Evolutionary conservation across 1,284 basidiomycete species (phyloP).

Genomic region (Cutaneotrichosporon sp.): DNA sequence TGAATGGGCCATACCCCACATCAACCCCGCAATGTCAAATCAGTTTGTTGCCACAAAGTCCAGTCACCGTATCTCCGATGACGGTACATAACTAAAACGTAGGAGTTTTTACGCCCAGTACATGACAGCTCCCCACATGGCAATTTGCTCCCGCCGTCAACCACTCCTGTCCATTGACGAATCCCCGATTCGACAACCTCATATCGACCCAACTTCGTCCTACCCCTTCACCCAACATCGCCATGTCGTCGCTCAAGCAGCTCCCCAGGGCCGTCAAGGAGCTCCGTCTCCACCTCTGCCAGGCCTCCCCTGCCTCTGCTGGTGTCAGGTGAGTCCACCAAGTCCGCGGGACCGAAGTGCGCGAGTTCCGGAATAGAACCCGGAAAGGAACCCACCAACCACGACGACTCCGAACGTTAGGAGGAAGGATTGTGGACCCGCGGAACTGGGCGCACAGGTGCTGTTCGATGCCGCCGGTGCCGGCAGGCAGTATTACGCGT

Average conservation of each 20-base stretch:
- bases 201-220: background rate
- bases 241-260: conserved; percentile 57
- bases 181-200: background rate
- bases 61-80: no score
- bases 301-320: conserved; percentile 68
- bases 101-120: background rate
- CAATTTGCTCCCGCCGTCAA: background rate
- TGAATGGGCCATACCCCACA: background rate
- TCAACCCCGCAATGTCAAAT: no score
- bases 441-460: no score
- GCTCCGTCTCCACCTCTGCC: conserved; percentile 79
- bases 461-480: no score
- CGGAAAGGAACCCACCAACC: no score
- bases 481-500: no score
- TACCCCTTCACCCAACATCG: conserved; percentile 2
- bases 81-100: background rate
- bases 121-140: background rate
- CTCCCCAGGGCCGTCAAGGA: conserved; percentile 78
- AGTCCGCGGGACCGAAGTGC: background rate
- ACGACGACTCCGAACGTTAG: no score
- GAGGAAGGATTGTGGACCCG: no score
- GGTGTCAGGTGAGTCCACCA: conserved; percentile 67
- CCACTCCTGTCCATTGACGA: background rate
- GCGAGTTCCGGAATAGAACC: no score
- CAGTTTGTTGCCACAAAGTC: no score